These are phyloP conservation scores for Hebeloma cylindrosporum DNA, from an alignment of 768 basidiomycete genomes.

Conservation along the genomic window DNA sequence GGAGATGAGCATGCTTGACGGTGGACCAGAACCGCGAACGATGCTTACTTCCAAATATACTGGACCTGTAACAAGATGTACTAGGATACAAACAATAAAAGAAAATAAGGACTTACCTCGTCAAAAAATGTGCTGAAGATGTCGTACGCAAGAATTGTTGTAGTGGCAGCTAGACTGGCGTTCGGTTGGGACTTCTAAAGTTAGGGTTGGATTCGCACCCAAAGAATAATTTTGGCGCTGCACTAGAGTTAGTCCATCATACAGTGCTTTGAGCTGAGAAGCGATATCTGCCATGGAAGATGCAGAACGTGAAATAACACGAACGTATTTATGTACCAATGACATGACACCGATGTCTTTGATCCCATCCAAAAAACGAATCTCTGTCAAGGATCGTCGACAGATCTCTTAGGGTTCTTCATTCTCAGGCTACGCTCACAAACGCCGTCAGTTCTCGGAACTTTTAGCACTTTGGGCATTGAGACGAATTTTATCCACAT, in stretches of 20 bases:
- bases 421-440: too few species aligned
- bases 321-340: too few species aligned
- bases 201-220: background rate
- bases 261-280: background rate
- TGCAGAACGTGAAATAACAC: too few species aligned
- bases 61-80: background rate
- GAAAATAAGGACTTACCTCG: background rate
- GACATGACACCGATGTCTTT: too few species aligned
- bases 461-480: too few species aligned
- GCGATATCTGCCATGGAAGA: background rate
- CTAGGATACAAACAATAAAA: background rate
- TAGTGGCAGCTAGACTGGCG: background rate
- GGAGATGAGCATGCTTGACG: background rate
- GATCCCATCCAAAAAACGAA: too few species aligned
- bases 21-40: too few species aligned
- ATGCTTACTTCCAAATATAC: conserved; percentile 2
- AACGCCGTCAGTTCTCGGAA: too few species aligned
- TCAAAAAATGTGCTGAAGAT: background rate
- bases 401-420: too few species aligned
- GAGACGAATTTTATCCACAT: too few species aligned
- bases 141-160: background rate
- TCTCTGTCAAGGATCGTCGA: too few species aligned
- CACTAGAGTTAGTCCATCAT: background rate
- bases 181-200: too few species aligned
- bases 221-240: background rate